Evolutionary conservation across 2,329 filamentous ascomycete genomes (phyloP).

Genomic region (Aspergillus caelatus): DNA sequence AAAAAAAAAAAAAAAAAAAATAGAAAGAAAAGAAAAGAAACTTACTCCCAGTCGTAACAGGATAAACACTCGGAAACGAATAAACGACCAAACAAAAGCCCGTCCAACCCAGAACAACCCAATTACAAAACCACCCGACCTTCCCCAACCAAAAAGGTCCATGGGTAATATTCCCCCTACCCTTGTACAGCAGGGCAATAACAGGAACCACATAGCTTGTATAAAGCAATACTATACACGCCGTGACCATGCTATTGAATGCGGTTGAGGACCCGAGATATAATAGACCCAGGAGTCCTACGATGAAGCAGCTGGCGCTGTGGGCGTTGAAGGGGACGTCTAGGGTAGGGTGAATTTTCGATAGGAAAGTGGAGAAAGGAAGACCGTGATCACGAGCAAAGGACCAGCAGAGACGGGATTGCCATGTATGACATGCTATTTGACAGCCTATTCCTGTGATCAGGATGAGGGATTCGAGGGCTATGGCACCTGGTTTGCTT

Average conservation of each 20-base stretch:
- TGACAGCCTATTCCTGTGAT: slow-evolving; percentile 51
- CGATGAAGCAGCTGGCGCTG: slow-evolving; percentile 46
- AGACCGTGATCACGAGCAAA: slow-evolving; percentile 56
- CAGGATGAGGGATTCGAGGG: slow-evolving; percentile 50
- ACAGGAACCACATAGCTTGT: slow-evolving; percentile 52
- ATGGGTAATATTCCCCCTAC: slow-evolving; percentile 45
- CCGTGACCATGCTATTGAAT: slow-evolving; percentile 47
- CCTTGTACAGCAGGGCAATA: slow-evolving; percentile 46
- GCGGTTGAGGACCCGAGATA: slow-evolving; percentile 49
- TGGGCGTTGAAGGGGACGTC: slow-evolving; percentile 52
- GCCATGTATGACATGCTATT: slow-evolving; percentile 53
- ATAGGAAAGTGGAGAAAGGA: slow-evolving; percentile 46
- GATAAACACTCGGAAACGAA: slow-evolving; percentile 37
- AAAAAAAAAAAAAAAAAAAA: no score
- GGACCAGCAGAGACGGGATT: slow-evolving; percentile 54
- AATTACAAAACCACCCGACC: slow-evolving; percentile 45
- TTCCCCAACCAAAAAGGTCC: slow-evolving; percentile 52
- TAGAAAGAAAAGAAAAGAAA: not conserved
- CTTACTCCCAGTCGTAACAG: slow-evolving; percentile 34
- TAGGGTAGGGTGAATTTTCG: slow-evolving; percentile 42
- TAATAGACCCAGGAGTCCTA: slow-evolving; percentile 50
- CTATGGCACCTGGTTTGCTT: slow-evolving; percentile 47
- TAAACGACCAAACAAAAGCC: slow-evolving; percentile 38
- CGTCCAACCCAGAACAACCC: slow-evolving; percentile 49
- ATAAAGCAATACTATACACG: slow-evolving; percentile 53